Base-by-base conservation (phyloP, 2,329 filamentous ascomycete species). In the Knoxdaviesia capensis region DNA sequence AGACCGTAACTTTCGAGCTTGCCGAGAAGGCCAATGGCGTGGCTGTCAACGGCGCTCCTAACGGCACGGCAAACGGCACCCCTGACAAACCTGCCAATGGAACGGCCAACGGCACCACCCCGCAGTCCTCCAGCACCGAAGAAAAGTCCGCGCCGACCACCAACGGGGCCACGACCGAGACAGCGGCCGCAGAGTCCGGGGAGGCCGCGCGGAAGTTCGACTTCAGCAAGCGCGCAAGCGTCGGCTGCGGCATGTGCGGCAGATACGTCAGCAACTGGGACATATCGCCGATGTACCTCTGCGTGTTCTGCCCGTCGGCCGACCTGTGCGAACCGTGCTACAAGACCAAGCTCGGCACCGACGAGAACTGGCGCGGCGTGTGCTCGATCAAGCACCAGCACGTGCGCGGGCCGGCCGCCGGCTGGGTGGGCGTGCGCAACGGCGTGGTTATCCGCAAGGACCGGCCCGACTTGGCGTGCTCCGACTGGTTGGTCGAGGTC, bases 251-350 rank as follows among this genome's bases (percentile, higher is more conserved):
- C 31, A 38, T 36, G 9, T 43, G 41, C 31, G 6, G 29, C 37
- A 10, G 20, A 6, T 7, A n/a, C 9, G 28, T 32, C 37, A 4
- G 7, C 3, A n/a, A 39, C 37, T 40, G 41, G 41, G 5, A 31
- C 7, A n/a, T 4, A 10, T 32, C 35, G n/a, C 11, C 41, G 9
- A 5, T 40, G 6, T 40, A 43, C 32, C 20, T 43, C 4, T 43
- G 41, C 41, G 35, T 31, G 33, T 43, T 39, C 33, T 43, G 41
- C 38, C 20, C 41, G 6, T 36, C 36, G 32, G 7, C 37, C 10
- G 37, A 40, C 10, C 38, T 40, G 10, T 43, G 41, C 34, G n/a
- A 40, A 30, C 35, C 9, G 31, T 40, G 41, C 32, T 39, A 33
- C 7, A 34, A 30, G n/a, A 35, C 31, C 7, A 37, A 38, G 9